Base-by-base conservation (phyloP, 2,329 filamentous ascomycete genomes). In the Dactylonectria macrodidyma region DNA sequence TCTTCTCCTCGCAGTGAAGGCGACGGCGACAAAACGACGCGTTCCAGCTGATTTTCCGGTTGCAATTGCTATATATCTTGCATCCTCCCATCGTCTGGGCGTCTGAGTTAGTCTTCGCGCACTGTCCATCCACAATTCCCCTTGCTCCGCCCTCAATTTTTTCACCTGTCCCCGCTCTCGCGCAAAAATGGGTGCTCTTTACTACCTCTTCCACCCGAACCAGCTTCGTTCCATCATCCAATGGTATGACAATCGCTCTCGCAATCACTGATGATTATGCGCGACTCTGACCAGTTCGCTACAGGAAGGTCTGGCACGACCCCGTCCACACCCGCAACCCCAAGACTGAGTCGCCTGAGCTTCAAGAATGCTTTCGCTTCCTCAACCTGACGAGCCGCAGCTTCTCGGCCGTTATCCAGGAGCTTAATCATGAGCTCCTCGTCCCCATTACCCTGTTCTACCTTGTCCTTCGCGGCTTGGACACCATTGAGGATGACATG, bases 401-500 rank as follows among this genome's bases (percentile, higher is more conserved):
- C 81, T 99, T 99, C 82, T 87, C 92, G 59, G 88, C 94, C 54
- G 96, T 99, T 79, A 99, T 99, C 72, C 91, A 97, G 83, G 96
- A 99, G 84, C 89, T 99, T 50, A 95, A 98, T 79, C 95, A 95
- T 1, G 95, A 99, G 83, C 90, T 99, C 36, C 89, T 98, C 41
- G 89, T 98, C 47, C 95, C 96, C 26, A 88, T 98, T 52, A 91
- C 92, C 63, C 86, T 98, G 10, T 99, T 99, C 87, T 99, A 99
- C 84, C 89, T 99, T 33, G 89, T 94, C 60, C 88, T 99, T 62
- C 93, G 96, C 68, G 96, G 94, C 54, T 89, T 99, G 58, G 96
- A 99, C 82, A 99, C 96, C n/a, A 93, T 99, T 68, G 96, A 99
- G 83, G 96, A 99, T 86, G 96, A 99, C 82, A 98, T 98, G 91